Conservation (phyloP, 306 rosid genomes). For the Medicago truncatula region DNA sequence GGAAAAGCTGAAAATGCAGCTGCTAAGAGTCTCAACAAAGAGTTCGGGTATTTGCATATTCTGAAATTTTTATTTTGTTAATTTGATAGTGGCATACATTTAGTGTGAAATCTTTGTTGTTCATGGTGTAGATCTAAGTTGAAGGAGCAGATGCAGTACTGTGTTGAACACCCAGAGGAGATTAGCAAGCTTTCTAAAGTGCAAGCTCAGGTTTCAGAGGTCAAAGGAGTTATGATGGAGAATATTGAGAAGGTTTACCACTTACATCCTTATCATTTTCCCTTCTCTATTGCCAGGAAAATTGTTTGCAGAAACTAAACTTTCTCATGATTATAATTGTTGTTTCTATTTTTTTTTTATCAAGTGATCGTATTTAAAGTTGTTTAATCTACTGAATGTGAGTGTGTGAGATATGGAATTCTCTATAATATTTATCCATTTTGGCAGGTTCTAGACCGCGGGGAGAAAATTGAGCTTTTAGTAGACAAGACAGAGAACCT, state of each 20-base stretch:
- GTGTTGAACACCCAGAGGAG: constrained; percentile 92
- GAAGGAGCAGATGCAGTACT: constrained; percentile 94
- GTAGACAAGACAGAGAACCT: constrained; percentile 95
- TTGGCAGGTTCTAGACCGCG: constrained; percentile 90
- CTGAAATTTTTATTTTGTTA: constrained; percentile 7
- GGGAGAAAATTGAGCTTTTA: constrained; percentile 89
- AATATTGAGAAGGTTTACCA: constrained; percentile 81
- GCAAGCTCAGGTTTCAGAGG: constrained; percentile 94
- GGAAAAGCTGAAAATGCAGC: constrained; percentile 85
- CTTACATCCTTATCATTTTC: neutral
- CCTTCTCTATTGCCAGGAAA: neutral
- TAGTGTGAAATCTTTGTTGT: constrained; percentile 35
- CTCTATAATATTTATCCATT: constrained; percentile 27
- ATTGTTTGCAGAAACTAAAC: neutral
- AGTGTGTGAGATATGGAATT: constrained; percentile 11
- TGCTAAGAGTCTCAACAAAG: constrained; percentile 79
- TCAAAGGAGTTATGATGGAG: constrained; percentile 96
- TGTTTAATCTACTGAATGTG: neutral
- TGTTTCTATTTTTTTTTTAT: neutral
- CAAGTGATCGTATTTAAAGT: constrained; percentile 17
- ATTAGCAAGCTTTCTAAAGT: constrained; percentile 85
- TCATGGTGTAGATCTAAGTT: constrained; percentile 63
- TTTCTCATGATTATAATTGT: neutral
- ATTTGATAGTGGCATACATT: constrained; percentile 26
- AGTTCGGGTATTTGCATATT: constrained; percentile 67